Evolutionary conservation across 257 asterid species (phyloP), one percentile per base, ranked within the genome.

Genomic region (Primulina tabacum): DNA sequence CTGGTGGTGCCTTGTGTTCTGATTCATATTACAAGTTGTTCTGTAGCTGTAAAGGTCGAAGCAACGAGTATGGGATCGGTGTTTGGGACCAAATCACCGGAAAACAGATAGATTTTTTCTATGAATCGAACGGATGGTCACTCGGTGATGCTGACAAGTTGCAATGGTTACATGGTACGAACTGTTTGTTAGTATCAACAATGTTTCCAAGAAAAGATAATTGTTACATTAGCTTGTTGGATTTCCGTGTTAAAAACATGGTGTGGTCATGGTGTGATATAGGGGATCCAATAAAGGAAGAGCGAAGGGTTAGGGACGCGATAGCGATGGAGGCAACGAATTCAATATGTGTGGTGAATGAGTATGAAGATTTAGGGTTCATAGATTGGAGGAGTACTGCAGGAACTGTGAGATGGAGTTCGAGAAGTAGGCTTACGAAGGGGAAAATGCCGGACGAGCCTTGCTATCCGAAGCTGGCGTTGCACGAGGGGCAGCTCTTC

Each of bases 231-330:
- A 82, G 97, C 79, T 67, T 90, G 75, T 79, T 92, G 82, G 98
- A 92, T 79, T 92, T 92, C 71, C 79, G 97, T 81, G 88, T 76
- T 53, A 90, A 92, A 34, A 81, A 71, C 24, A 90, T 92, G 96
- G 97, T 76, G n/a, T 88, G 98, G 98, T 86, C 89, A 0, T 92
- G 98, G 97, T 88, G 91, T 0, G 98, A 92, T 21, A 67, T 82
- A 0, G 95, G 96, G 55, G 81, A 77, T 8, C 82, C 75, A 0
- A 61, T 76, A 17, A 65, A 71, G 0, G 98, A 89, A 11, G 98
- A 90, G 34, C 79, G 95, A 18, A 80, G 96, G 78, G 98, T 92
- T 18, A 75, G 98, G 73, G 97, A 92, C 18, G 97, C 96, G 1
- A 86, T 86, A 62, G 98, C 92, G 0, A 88, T 92, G 98, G 97